Evolutionary conservation across 441 rosid species (phyloP).

Genomic region (Erodium texanum): DNA sequence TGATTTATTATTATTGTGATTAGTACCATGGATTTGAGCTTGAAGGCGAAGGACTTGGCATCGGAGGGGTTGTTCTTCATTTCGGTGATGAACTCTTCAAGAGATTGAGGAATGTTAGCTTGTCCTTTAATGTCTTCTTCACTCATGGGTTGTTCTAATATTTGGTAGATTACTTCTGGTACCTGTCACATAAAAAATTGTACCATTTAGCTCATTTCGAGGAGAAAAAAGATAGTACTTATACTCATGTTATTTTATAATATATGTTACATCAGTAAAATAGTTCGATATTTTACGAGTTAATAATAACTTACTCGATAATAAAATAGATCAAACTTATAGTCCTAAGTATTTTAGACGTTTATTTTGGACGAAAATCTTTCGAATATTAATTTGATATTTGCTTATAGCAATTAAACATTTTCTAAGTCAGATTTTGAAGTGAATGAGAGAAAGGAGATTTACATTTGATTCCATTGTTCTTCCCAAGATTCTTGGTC

Average conservation of each 20-base stretch:
- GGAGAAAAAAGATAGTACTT: no score
- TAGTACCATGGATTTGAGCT: slow-evolving; percentile 81
- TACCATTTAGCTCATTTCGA: neutral
- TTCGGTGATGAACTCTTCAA: slow-evolving; percentile 66
- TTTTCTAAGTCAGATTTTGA: no score
- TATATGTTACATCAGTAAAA: no score
- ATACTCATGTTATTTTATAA: no score
- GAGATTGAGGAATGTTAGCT: slow-evolving; percentile 67
- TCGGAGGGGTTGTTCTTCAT: slow-evolving; percentile 48
- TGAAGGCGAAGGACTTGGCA: slow-evolving; percentile 68
- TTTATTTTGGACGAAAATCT: no score
- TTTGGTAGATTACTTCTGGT: slow-evolving; percentile 73
- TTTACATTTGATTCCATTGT: slow-evolving; percentile 55
- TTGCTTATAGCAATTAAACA: no score
- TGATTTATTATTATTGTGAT: neutral
- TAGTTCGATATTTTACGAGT: no score
- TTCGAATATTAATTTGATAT: no score
- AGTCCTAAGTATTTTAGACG: no score
- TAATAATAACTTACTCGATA: no score
- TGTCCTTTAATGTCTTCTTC: slow-evolving; percentile 63
- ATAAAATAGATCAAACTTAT: no score
- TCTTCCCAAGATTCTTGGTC: slow-evolving; percentile 69
- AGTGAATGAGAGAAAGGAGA: slow-evolving; percentile 5
- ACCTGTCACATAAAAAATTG: slow-evolving; percentile 34
- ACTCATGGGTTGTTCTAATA: slow-evolving; percentile 50